Conservation (phyloP, 768 basidiomycete genomes). For the Leccinum longicurvipes region DNA sequence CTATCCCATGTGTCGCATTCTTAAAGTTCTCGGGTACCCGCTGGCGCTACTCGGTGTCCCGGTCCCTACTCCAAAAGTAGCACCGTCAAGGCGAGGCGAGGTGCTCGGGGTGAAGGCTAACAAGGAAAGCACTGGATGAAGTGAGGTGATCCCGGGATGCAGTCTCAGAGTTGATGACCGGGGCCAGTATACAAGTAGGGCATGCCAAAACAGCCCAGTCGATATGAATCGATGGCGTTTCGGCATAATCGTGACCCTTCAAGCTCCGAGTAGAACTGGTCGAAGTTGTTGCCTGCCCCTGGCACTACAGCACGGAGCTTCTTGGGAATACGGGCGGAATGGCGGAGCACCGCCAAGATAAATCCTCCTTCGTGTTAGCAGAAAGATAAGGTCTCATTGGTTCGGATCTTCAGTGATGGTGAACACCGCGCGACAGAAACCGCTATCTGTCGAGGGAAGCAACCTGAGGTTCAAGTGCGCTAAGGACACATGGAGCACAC, state of each 20-base stretch:
- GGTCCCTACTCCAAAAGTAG: constrained; percentile 14
- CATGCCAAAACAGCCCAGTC: not conserved
- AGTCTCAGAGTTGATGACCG: not conserved
- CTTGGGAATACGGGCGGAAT: constrained; percentile 2
- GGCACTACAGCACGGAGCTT: not conserved
- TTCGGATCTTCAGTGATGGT: not conserved
- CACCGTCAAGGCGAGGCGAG: constrained; percentile 17
- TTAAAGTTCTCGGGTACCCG: constrained; percentile 18
- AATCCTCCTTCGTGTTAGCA: not conserved
- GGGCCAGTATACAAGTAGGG: not conserved
- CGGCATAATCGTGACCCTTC: too few relatives aligned
- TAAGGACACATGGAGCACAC: not conserved
- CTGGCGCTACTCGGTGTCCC: constrained; percentile 22
- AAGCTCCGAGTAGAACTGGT: not conserved
- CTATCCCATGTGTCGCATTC: too few relatives aligned
- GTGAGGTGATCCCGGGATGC: not conserved
- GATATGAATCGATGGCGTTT: not conserved
- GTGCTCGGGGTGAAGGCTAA: constrained; percentile 24
- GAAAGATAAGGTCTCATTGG: not conserved
- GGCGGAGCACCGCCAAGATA: constrained; percentile 4
- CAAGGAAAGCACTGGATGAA: not conserved
- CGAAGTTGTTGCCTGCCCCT: not conserved
- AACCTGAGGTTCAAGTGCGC: not conserved
- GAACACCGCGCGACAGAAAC: not conserved
- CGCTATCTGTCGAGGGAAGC: not conserved